Evolutionary conservation across 768 basidiomycete genomes (phyloP), one percentile per base, ranked within the genome.

Genomic region (Rhizopogon rudus): DNA sequence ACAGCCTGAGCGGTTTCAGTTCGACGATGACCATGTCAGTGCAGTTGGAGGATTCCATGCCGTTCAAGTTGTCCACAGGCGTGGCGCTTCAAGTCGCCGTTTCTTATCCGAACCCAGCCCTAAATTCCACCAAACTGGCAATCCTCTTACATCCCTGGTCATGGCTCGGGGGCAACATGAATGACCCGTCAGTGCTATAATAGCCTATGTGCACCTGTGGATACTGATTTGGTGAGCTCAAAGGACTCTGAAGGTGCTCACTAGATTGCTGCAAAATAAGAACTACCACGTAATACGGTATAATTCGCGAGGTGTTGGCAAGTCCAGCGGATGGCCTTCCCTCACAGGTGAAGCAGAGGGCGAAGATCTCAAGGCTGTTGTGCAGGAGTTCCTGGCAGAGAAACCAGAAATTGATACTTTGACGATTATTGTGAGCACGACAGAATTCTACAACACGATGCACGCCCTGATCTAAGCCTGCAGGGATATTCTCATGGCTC

Each of bases 401-500:
- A 67, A 83, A 13, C 60, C 69, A 0, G 65, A 78, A 51, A 70
- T 87, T 17, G 58, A 66, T 12, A 75, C 79, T 4, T 69, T 92
- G 6, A 80, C 82, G 0, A 63, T 93, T 42, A 66, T 87, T 50
- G 91, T 89, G 62, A 62, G 81, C 73, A 17, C 54, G 28, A 43
- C n/a, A 13, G 35, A 37, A 42, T 37, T 46, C 42, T 25, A 22
- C n/a, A 31, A n/a, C n/a, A 50, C 22, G 51, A 17, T 14, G 17
- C 33, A 17, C 40, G 10, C 31, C 20, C 20, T 49, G 20, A 28
- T 43, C 52, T 50, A 43, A 55, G 40, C n/a, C n/a, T 31, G 28
- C 50, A 91, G 88, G 88, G 89, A 5, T 93, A 93, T 69, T 93
- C 91, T 9, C 76, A 91, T 75, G 91, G 91, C 1, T 82, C 87